Evolutionary conservation across 768 basidiomycete genomes (phyloP), one percentile per base, ranked within the genome.

Genomic region (Calocera viscosa): DNA sequence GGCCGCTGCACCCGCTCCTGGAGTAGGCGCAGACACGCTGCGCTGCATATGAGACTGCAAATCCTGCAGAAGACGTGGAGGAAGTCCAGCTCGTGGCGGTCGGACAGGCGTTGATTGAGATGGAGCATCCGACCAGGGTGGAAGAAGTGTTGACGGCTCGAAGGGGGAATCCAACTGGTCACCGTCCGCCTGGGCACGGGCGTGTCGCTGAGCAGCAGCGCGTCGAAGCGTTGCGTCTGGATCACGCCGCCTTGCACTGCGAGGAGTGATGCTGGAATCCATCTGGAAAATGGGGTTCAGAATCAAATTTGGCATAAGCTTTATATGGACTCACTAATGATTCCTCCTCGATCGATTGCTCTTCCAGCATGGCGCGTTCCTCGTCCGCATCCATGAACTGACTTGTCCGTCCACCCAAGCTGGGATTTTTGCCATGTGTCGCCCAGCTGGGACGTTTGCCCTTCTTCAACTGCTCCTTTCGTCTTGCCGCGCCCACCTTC

Each of bases 321-420:
- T 19, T 19, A 19, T 3, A 19, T 47, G 19, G 8, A 32, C 53
- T 60, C 14, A 60, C 53, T 10, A 60, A 32, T 32, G 53, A 60
- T 26, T 60, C 53, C 30, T 60, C 53, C 26, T 60, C 53, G 30
- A 60, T 11, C 5, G 16, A 16, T 22, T 60, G 53, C 53, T 60
- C 53, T 60, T 60, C 53, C 53, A 60, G 53, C 53, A 60, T 60
- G 14, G 26, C 53, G 7, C 53, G 65, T 22, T 76, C 76, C 38
- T 77, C 77, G 30, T 75, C 71, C 10, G 75, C 77, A 65, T 78
- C 77, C 65, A 74, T 70, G 65, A 78, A 78, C 63, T 76, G 75
- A 49, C 64, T 67, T 49, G 75, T 75, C 5, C 71, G 71, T 10
- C 72, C 67, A 30, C 71, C 64, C 19, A 73, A 65, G 30, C 47